Conservation (phyloP, 78 protist genomes). For the Trichosphaerium sp. region DNA sequence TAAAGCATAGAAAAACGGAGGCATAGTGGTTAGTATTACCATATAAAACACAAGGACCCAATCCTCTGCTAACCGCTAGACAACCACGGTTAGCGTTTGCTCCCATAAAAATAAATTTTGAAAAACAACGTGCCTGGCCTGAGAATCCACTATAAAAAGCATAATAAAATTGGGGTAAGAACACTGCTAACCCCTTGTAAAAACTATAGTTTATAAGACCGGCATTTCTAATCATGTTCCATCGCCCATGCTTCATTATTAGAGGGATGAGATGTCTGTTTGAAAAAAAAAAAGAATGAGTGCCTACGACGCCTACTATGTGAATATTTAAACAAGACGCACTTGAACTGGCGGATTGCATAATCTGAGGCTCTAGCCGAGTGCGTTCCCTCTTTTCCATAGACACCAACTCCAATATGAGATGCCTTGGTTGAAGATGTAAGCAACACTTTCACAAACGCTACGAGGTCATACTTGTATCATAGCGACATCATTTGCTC, state of each 20-base stretch:
- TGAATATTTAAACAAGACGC: too few species aligned
- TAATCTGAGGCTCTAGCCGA: conserved; percentile 78
- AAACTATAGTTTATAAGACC: conserved; percentile 54
- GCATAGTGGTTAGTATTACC: conserved; percentile 61
- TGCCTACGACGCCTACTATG: too few species aligned
- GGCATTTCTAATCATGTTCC: conserved; percentile 28
- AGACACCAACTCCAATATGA: conserved; percentile 78
- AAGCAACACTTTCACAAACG: conserved; percentile 10
- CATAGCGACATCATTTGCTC: conserved; percentile 89
- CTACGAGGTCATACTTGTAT: conserved; percentile 61
- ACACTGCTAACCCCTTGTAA: conserved; percentile 61
- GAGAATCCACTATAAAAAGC: conserved; percentile 29
- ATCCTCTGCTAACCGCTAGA: too few species aligned
- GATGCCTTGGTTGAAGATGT: conserved; percentile 50
- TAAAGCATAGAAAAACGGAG: conserved; percentile 29
- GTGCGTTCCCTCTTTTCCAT: conserved; percentile 82
- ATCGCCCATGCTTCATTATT: conserved; percentile 77
- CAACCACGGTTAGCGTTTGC: conserved; percentile 50
- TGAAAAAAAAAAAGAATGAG: too few species aligned
- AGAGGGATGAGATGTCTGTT: conserved; percentile 33
- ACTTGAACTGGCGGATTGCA: conserved; percentile 53
- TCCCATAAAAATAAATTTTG: background rate
- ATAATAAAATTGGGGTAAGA: conserved; percentile 36
- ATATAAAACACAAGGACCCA: conserved; percentile 42
- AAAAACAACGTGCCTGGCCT: background rate